Evolutionary conservation across 2,329 filamentous ascomycete species (phyloP).

Genomic region (Phoma sp.): DNA sequence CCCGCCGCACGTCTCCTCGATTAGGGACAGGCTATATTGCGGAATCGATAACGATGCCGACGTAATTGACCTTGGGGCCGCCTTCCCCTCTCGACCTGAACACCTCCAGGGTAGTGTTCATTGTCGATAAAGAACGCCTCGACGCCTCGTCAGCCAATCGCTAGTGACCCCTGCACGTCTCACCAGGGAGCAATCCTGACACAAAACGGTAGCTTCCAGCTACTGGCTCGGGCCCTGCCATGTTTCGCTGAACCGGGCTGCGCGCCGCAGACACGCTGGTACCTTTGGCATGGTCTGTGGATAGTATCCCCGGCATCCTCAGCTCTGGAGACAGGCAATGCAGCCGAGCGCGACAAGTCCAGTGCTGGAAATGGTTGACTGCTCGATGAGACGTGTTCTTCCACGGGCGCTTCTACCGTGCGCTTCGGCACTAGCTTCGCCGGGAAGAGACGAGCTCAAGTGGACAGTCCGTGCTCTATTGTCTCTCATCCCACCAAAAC

Average conservation of each 20-base stretch:
- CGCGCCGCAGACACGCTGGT: slow-evolving; percentile 1
- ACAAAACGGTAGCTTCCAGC: slow-evolving; percentile 18
- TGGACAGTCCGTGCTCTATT: slow-evolving; percentile 7
- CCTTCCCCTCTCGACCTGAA: slow-evolving; percentile 6
- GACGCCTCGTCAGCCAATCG: slow-evolving; percentile 18
- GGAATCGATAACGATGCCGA: slow-evolving; percentile 2
- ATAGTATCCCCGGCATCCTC: slow-evolving; percentile 3
- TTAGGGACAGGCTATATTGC: slow-evolving; percentile 3
- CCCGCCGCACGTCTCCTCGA: slow-evolving; percentile 12
- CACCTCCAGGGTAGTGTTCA: slow-evolving; percentile 4
- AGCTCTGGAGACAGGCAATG: slow-evolving; percentile 1
- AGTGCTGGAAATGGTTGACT: neutral
- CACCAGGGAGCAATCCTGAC: slow-evolving; percentile 22
- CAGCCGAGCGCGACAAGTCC: slow-evolving; percentile 1
- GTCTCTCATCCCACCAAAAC: slow-evolving; percentile 12
- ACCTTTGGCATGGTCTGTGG: neutral
- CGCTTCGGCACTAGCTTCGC: slow-evolving; percentile 9
- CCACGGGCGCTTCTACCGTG: slow-evolving; percentile 9
- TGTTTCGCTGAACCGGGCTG: slow-evolving; percentile 8
- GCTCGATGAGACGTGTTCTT: slow-evolving; percentile 14
- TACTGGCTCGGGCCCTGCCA: slow-evolving; percentile 18
- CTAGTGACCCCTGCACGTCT: slow-evolving; percentile 20
- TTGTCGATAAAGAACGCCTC: slow-evolving; percentile 19
- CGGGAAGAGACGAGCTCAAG: slow-evolving; percentile 8
- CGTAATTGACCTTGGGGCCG: slow-evolving; percentile 2